A percentile compares a stretch with the other conserved stretches of the same genome.
These are phyloP conservation scores for Arthrobotrys musiformis DNA, from an alignment of 2,329 filamentous ascomycete genomes.

Conservation along the genomic window DNA sequence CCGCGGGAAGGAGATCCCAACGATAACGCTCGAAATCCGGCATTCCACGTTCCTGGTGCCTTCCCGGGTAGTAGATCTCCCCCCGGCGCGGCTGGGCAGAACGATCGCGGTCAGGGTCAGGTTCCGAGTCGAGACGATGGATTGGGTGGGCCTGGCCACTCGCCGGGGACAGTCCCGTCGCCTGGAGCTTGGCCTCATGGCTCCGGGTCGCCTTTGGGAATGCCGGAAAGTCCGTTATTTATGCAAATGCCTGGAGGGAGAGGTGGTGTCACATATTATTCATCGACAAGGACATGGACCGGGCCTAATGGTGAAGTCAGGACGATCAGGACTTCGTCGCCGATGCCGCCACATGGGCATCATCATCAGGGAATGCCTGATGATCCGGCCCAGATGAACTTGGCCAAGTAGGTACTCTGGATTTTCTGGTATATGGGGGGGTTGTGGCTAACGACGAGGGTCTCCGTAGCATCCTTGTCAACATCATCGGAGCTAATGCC, in stretches of 20 bases:
- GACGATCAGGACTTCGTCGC: slow-evolving; percentile 48
- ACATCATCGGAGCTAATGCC: slow-evolving; percentile 33
- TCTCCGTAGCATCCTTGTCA: slow-evolving; percentile 28
- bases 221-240: slow-evolving; percentile 37
- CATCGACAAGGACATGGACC: slow-evolving; percentile 48
- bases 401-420: slow-evolving; percentile 28
- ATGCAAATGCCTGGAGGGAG: slow-evolving; percentile 39
- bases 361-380: slow-evolving; percentile 3
- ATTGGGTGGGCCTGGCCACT: slow-evolving; percentile 19
- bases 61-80: slow-evolving; percentile 17
- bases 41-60: not conserved
- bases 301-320: slow-evolving; percentile 45
- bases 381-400: slow-evolving; percentile 16
- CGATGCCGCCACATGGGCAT: slow-evolving; percentile 37
- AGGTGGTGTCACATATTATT: slow-evolving; percentile 44
- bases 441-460: not conserved
- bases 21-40: not conserved
- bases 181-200: slow-evolving; percentile 12
- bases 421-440: not conserved
- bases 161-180: slow-evolving; percentile 4
- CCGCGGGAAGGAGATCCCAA: slow-evolving; percentile 8
- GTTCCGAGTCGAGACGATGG: slow-evolving; percentile 42
- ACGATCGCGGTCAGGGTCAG: slow-evolving; percentile 38
- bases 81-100: slow-evolving; percentile 33
- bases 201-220: slow-evolving; percentile 17